Evolutionary conservation across 1,284 basidiomycete genomes (phyloP), one percentile per base, ranked within the genome.

Genomic region (Sparassis latifolia): DNA sequence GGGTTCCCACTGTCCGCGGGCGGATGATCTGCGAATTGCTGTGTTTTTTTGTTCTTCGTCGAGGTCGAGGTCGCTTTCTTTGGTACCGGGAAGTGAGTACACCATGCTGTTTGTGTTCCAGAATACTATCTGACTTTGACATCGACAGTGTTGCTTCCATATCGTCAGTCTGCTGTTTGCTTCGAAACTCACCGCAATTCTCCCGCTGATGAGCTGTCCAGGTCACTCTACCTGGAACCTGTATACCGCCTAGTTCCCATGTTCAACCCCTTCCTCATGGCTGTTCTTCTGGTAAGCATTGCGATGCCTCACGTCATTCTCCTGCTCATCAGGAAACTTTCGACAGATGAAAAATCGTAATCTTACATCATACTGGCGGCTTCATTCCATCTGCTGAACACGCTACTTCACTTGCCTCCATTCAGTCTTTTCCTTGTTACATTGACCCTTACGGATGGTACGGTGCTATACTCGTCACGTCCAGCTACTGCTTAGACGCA

Each of bases 61-160:
- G n/a, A n/a, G n/a, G 83, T 93, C 3, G 90, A 95, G 60, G 79
- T 91, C 45, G 91, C 85, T 3, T 94, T 94, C 69, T 92, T 93
- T 62, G 91, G 91, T 9, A 91, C 84, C 33, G 89, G 89, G 69
- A 91, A 91, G 87, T 89, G 68, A 65, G 87, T 77, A 3, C 28
- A 12, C 45, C 0, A 20, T 33, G n/a, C 33, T 48, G 10, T n/a
- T n/a, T n/a, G 12, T n/a, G 1, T 3, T 3, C 4, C 29, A 42
- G 3, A 28, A 9, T 5, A 2, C 32, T 29, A 12, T n/a, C 10
- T 9, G 20, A 29, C 9, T 20, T 2, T 27, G 29, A n/a, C 10
- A 7, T 5, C 1, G 35, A 40, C 58, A 92, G 89, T 61, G 85
- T 92, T 44, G 89, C 89, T 20, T 92, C 89, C 2, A 89, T 92